A percentile compares a stretch with the other conserved stretches of the same genome.
These are phyloP conservation scores for Calonectria crousiana DNA, from an alignment of 2,329 filamentous ascomycete species.

Conservation along the genomic window DNA sequence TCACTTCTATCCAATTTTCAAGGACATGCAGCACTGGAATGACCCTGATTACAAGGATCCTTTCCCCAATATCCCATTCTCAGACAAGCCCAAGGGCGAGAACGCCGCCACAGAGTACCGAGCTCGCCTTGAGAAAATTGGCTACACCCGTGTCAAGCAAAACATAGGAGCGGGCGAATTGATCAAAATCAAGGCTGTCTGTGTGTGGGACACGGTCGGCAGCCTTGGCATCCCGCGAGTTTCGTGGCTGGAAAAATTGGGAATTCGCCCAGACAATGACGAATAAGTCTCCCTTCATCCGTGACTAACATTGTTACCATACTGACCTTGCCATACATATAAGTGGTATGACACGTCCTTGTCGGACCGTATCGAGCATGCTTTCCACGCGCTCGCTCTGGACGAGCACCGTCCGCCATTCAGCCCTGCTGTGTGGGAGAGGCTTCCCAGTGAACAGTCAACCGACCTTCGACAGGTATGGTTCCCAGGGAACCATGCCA, in stretches of 20 bases:
- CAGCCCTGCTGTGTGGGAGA: constrained; percentile 67
- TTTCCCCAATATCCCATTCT: constrained; percentile 61
- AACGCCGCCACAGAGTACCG: constrained; percentile 58
- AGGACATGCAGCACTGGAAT: constrained; percentile 67
- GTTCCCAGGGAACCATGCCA: constrained; percentile 80
- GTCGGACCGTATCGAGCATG: constrained; percentile 66
- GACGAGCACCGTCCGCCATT: constrained; percentile 69
- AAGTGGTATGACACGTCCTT: constrained; percentile 67
- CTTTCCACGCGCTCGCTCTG: constrained; percentile 70
- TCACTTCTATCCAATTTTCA: constrained; percentile 67
- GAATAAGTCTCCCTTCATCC: constrained; percentile 55
- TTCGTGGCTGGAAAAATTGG: constrained; percentile 59
- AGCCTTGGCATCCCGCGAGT: constrained; percentile 60
- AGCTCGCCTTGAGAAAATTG: constrained; percentile 56
- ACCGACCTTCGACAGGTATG: constrained; percentile 66
- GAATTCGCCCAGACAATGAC: constrained; percentile 58
- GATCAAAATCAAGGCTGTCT: constrained; percentile 59
- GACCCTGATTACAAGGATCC: constrained; percentile 58
- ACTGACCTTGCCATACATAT: constrained; percentile 55
- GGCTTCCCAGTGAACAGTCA: constrained; percentile 51
- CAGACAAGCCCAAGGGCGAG: constrained; percentile 61
- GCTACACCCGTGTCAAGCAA: constrained; percentile 58
- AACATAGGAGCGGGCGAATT: constrained; percentile 52
- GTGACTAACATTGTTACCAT: neutral
- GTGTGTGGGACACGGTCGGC: constrained; percentile 62